A percentile compares a stretch with the other conserved stretches of the same genome.
Evolutionary conservation across 345 rosid genomes (phyloP).

Genomic region (Xanthoceras sorbifolium): DNA sequence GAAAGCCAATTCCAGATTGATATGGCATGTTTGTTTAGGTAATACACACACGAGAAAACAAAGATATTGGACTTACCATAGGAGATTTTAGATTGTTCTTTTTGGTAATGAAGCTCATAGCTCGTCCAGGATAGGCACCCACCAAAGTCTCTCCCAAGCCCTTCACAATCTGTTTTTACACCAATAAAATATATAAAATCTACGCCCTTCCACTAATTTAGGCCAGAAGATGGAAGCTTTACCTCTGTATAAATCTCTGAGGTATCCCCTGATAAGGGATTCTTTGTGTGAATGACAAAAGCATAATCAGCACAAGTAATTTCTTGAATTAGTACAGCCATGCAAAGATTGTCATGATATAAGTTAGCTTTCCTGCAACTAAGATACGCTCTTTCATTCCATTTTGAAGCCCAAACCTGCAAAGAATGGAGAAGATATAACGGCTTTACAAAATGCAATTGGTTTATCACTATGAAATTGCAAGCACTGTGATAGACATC

Average conservation of each 20-base stretch:
- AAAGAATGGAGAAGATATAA: background rate
- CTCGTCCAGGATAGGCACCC: constrained; percentile 43
- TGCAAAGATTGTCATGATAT: constrained; percentile 34
- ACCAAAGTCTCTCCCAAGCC: constrained; percentile 51
- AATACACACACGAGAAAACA: background rate
- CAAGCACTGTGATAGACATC: background rate
- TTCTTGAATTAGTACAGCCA: constrained; percentile 50
- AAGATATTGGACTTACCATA: constrained; percentile 26
- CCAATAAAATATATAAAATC: background rate
- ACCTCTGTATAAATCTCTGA: constrained; percentile 48
- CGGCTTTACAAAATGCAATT: constrained; percentile 2
- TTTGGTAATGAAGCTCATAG: constrained; percentile 43
- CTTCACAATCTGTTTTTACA: constrained; percentile 40
- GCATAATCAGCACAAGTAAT: constrained; percentile 44
- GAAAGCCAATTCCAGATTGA: background rate
- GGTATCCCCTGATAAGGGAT: constrained; percentile 42
- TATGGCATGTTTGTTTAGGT: background rate
- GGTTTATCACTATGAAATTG: background rate
- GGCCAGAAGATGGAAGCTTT: constrained; percentile 12
- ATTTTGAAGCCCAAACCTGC: constrained; percentile 55
- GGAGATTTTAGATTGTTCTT: constrained; percentile 40
- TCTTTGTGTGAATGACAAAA: constrained; percentile 48
- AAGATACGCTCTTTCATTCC: constrained; percentile 48
- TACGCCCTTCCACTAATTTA: background rate
- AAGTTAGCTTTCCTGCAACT: constrained; percentile 42